Base-by-base conservation (phyloP, 495 filamentous ascomycete species). In the Neurospora africana region DNA sequence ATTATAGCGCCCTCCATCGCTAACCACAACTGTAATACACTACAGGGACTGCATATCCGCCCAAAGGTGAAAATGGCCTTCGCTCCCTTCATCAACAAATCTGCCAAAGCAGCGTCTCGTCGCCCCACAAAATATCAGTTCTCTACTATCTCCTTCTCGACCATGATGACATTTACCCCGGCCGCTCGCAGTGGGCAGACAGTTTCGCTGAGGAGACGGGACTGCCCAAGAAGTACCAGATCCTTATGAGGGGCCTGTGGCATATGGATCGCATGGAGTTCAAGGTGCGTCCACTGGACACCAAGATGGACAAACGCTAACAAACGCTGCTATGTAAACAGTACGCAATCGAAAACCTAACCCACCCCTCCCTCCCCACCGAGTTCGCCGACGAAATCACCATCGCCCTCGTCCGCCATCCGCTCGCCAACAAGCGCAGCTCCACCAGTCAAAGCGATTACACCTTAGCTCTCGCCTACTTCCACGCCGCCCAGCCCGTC, bases 381-480 rank as follows among this genome's bases (percentile, higher is more conserved):
- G 92, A 91, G 36, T 94, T 94, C 75, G 87, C 91, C 38, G 91
- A 94, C 79, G 92, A 94, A 70, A 93, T 94, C 68, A 86, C 93
- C 72, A 84, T 87, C 43, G 85, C 85, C 33, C 86, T 95, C n/a
- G 89, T 91, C 40, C 83, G 84, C 15, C 82, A 89, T 71, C 82
- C 89, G 71, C 82, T 87, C 4, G 82, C 85, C 67, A 83, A 87
- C 30, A 58, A 58, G 23, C 53, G 15, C 53, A 53, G 23, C 23
- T 19, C 53, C 17, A 1, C 27, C 0, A 61, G 53, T 61, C 27
- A 4, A 1, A 61, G 27, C 70, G 89, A 93, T 74, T 87, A 89
- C 75, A 86, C 82, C 68, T 84, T 93, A 7, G 82, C 91, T 0
- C 85, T 94, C 70, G 90, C 91, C 37, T 95, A 94, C 79, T 94